Percentiles rank a stretch among this genome's conserved stretches.
phyloP scores from a whole-genome alignment of 2,329 filamentous ascomycete genomes.

The Aschersonia sp. region DNA sequence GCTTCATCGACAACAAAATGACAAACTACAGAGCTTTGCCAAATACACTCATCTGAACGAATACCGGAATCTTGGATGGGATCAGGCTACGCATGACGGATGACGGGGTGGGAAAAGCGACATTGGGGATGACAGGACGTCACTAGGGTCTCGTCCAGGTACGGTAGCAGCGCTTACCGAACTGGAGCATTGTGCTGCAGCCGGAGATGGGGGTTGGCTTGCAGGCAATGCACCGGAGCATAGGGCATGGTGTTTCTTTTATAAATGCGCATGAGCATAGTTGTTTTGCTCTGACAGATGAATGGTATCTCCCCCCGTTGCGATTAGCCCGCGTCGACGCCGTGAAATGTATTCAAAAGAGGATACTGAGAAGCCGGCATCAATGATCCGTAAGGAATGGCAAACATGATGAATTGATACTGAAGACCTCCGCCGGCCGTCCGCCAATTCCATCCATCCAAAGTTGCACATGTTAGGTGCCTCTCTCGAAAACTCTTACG shows the following conservation, averaged over 20 bases:
- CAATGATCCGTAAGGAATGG: too few species aligned
- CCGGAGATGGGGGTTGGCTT: not conserved
- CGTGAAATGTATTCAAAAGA: too few species aligned
- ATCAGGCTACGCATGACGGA: too few species aligned
- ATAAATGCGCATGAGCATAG: not conserved
- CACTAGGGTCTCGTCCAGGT: not conserved
- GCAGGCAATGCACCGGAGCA: not conserved
- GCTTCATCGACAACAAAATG: not conserved
- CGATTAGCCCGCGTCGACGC: too few species aligned
- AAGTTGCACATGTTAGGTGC: slow-evolving; percentile 20
- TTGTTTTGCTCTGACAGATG: not conserved
- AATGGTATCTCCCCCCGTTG: too few species aligned
- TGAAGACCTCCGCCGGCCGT: too few species aligned
- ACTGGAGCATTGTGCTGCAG: not conserved
- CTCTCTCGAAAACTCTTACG: slow-evolving; percentile 74
- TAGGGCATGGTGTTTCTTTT: not conserved
- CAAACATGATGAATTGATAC: too few species aligned
- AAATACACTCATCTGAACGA: too few species aligned
- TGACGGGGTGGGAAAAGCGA: too few species aligned
- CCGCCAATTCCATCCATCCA: too few species aligned
- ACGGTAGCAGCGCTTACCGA: not conserved
- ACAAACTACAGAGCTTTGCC: not conserved
- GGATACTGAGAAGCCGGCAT: too few species aligned
- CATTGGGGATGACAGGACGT: not conserved
- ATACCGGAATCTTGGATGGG: too few species aligned